Evolutionary conservation across 345 rosid genomes (phyloP), one percentile per base, ranked within the genome.

Genomic region (Populus pruinosa): DNA sequence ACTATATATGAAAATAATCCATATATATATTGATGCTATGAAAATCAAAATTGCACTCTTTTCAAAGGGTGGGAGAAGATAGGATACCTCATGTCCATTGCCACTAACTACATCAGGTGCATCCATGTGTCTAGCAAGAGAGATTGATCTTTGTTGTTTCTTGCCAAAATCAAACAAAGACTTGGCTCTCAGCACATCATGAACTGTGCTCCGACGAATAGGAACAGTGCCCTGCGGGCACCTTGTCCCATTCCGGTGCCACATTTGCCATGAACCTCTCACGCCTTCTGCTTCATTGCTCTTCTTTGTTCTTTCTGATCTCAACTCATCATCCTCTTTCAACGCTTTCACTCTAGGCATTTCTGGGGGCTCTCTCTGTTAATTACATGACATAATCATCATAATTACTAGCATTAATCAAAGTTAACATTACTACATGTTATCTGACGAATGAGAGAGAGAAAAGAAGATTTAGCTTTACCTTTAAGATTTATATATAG

Each of bases 141-240:
- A 18, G 35, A 70, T 21, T 9, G 67, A 61, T 3, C 55, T 64
- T 63, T n/a, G 79, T 76, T 82, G 90, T 77, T 91, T 91, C 85
- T 91, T 93, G 31, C 99, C 98, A 61, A 88, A 93, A 88, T 91
- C 90, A 84, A 91, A 93, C 80, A 93, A 72, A 84, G 99, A 96
- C 90, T 77, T 79, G 5, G 85, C 76, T 47, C 85, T 82, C 79
- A 82, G 39, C 35, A 82, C 82, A 44, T 82, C 85, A 36, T 71
- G 49, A 8, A 71, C 62, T 5, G 77, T 12, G 33, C 82, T 82
- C 70, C 85, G 82, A 49, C 85, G 79, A 59, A 82, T 35, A 0
- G 85, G 85, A 27, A 82, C 61, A 0, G 85, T 82, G 4, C 77
- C 82, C 43, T 67, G 78, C 25, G 85, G 85, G 76, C 85, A 82